phyloP scores from a whole-genome alignment of 768 basidiomycete genomes.

The Suillus subaureus region DNA sequence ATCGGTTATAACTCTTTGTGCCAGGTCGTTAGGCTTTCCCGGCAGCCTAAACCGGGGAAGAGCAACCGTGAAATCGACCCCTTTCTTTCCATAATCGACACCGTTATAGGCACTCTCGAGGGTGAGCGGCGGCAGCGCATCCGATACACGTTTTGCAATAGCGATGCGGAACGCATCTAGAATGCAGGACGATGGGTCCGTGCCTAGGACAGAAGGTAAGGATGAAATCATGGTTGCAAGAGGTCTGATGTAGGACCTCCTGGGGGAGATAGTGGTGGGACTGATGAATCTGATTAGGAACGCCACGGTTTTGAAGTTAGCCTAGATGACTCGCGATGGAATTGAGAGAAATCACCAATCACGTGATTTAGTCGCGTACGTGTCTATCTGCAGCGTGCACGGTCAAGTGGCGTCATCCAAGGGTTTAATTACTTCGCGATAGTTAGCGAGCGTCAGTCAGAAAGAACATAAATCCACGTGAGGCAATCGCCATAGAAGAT shows the following conservation, averaged over 20 bases:
- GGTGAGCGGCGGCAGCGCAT: constrained; percentile 63
- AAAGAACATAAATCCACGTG: too few relatives aligned
- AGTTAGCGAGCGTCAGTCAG: too few relatives aligned
- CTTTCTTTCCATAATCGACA: constrained; percentile 91
- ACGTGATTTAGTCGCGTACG: background rate
- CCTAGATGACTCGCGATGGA: background rate
- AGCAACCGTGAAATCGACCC: constrained; percentile 91
- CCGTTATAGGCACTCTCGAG: constrained; percentile 81
- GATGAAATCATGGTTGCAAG: constrained; percentile 33
- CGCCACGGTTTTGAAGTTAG: background rate
- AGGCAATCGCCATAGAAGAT: too few relatives aligned
- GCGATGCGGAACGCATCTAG: constrained; percentile 80
- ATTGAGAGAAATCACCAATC: background rate
- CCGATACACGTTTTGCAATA: constrained; percentile 72
- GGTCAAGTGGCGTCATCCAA: too few relatives aligned
- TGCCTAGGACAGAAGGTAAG: constrained; percentile 44
- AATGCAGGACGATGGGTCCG: constrained; percentile 66
- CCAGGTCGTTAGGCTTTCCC: constrained; percentile 82
- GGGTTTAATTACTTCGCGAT: too few relatives aligned
- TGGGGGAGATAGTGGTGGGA: background rate
- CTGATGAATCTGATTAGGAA: background rate
- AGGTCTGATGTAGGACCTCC: constrained; percentile 5
- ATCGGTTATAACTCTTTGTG: constrained; percentile 66
- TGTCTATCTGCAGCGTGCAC: background rate
- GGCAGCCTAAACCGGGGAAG: constrained; percentile 86